Evolutionary conservation across 2,329 filamentous ascomycete species (phyloP).

Genomic region (Cercospora citrullina): DNA sequence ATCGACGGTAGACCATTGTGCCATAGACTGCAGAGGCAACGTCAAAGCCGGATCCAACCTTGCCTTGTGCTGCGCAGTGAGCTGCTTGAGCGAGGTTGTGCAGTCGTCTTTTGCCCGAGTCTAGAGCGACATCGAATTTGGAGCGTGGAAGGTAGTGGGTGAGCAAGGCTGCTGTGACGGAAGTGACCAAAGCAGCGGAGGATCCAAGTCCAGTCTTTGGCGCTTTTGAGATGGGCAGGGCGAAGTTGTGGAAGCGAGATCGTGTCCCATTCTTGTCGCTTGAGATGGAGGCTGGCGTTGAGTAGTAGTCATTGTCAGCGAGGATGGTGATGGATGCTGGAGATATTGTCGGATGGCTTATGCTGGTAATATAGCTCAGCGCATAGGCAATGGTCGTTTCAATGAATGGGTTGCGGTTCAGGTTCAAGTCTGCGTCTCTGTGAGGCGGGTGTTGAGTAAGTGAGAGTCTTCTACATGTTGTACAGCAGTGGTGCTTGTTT

Average conservation of each 20-base stretch:
- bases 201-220: slow-evolving; percentile 97
- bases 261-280: slow-evolving; percentile 18
- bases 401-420: slow-evolving; percentile 77
- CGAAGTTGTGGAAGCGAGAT: slow-evolving; percentile 72
- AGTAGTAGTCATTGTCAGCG: slow-evolving; percentile 97
- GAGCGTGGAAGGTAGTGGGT: slow-evolving; percentile 66
- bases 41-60: slow-evolving; percentile 94
- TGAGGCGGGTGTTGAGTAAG: slow-evolving; percentile 25
- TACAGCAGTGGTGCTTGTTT: not conserved
- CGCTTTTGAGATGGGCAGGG: slow-evolving; percentile 70
- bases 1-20: slow-evolving; percentile 87
- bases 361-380: slow-evolving; percentile 72
- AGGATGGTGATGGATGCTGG: slow-evolving; percentile 80
- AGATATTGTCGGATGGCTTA: slow-evolving; percentile 56
- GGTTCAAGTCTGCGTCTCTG: slow-evolving; percentile 43
- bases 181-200: slow-evolving; percentile 88
- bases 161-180: slow-evolving; percentile 75
- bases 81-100: slow-evolving; percentile 94
- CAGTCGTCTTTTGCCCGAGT: slow-evolving; percentile 60
- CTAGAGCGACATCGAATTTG: slow-evolving; percentile 58
- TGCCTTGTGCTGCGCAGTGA: slow-evolving; percentile 94
- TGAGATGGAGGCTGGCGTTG: slow-evolving; percentile 55
- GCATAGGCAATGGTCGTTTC: slow-evolving; percentile 87
- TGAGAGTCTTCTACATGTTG: slow-evolving; percentile 10
- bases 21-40: slow-evolving; percentile 91